Evolutionary conservation across 495 filamentous ascomycete genomes (phyloP), one percentile per base, ranked within the genome.

Genomic region (Aspergillus hancockii): DNA sequence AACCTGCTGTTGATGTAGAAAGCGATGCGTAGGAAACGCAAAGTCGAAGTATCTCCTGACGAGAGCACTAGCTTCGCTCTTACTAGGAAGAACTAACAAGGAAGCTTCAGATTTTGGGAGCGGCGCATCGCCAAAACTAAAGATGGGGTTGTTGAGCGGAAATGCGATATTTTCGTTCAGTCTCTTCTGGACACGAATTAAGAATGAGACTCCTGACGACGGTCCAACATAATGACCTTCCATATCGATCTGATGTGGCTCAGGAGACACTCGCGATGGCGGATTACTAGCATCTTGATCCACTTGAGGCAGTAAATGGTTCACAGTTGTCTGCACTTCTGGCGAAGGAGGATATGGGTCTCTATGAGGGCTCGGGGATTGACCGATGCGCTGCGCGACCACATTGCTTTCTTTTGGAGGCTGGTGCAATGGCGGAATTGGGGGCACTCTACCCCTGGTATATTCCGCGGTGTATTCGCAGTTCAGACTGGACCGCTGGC

Each of bases 141-240:
- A 64, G 14, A 73, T 67, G 8, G 63, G 65, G 5, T 61, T 67
- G 16, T 65, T 64, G 19, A 57, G 50, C 0, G 66, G 59, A 12
- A 67, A 62, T 12, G 54, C 36, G 12, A 67, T 55, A 52, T 68
- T 62, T 18, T 69, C 64, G 45, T 69, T 58, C 9, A 73, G 63
- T 25, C 63, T 59, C 52, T 66, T 72, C 53, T 68, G 70, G 4
- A 66, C 68, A 13, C 72, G 65, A 36, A 69, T 63, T 18, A 75
- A 57, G 58, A 73, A 73, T 0, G 72, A 70, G 8, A 73, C 65
- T 0, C 71, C 69, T 0, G 72, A 75, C 0, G 72, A 66, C 4
- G 72, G 71, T 4, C 70, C 72, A 23, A 73, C 64, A 54, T 71
- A 73, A 22, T 75, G 71, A 4, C 72, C 72, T 53, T 73, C 69